Percentiles rank a stretch among this genome's conserved stretches.
Evolutionary conservation across 106 monocot genomes (phyloP).

Genomic region (Chionographis japonica): DNA sequence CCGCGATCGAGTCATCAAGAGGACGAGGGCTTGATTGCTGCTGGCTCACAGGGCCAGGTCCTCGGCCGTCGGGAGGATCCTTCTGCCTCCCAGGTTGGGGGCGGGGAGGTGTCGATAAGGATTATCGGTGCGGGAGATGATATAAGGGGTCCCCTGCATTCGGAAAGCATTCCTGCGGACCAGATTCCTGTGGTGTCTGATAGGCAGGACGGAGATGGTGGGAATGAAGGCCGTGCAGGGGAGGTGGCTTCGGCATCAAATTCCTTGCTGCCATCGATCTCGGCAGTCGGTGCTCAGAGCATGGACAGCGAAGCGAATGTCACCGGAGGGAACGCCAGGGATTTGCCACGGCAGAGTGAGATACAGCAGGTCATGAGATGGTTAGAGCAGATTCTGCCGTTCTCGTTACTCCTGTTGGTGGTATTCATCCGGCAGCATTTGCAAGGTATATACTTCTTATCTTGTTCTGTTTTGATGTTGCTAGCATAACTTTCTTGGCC

Average conservation of each 20-base stretch:
- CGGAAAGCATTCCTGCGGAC: slow-evolving; percentile 23
- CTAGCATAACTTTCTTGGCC: too few species aligned
- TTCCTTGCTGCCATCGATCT: neutral
- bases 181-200: neutral
- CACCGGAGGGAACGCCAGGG: slow-evolving; percentile 37
- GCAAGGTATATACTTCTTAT: slow-evolving; percentile 59
- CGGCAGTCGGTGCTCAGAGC: slow-evolving; percentile 13
- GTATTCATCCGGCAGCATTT: slow-evolving; percentile 96
- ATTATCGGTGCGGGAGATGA: slow-evolving; percentile 63
- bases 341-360: slow-evolving; percentile 73
- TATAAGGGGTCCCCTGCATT: slow-evolving; percentile 4
- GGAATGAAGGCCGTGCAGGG: slow-evolving; percentile 15
- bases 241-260: slow-evolving; percentile 1
- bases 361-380: slow-evolving; percentile 88
- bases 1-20: slow-evolving; percentile 30
- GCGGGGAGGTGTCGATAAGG: slow-evolving; percentile 74
- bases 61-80: slow-evolving; percentile 6
- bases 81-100: slow-evolving; percentile 1
- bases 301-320: slow-evolving; percentile 41
- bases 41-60: neutral
- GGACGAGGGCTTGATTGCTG: slow-evolving; percentile 18
- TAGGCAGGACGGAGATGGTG: slow-evolving; percentile 13
- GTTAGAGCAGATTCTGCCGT: slow-evolving; percentile 89
- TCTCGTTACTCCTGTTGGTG: slow-evolving; percentile 80
- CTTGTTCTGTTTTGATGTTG: neutral